Conservation (phyloP, 2,329 filamentous ascomycete species). For the Cephalotrichum gorgonifer region DNA sequence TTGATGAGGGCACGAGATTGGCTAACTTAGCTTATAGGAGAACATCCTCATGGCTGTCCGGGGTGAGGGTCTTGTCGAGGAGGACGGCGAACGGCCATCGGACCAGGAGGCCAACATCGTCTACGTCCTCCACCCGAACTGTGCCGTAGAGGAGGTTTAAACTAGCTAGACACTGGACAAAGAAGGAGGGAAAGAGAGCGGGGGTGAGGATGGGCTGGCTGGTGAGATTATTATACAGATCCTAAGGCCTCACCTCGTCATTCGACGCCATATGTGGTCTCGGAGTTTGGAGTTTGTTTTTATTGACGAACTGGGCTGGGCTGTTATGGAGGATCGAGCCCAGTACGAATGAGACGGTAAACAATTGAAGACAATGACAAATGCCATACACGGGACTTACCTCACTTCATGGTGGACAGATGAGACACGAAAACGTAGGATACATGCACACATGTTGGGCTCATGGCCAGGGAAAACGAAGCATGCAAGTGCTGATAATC, state of each 20-base stretch:
- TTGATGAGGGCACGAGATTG: neutral
- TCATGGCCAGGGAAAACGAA: neutral
- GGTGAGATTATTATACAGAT: too few species aligned
- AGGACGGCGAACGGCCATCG: conserved; percentile 32
- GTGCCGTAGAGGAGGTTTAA: conserved; percentile 57
- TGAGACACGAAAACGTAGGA: neutral
- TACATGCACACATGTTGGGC: neutral
- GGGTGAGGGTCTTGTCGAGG: conserved; percentile 45
- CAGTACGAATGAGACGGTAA: neutral
- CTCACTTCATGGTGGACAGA: too few species aligned
- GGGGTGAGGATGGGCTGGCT: neutral
- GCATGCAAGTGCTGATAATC: neutral
- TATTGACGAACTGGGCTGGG: neutral
- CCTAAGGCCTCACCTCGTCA: too few species aligned
- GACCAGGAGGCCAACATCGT: conserved; percentile 40
- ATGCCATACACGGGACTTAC: neutral
- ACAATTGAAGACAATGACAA: neutral
- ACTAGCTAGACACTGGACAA: conserved; percentile 15
- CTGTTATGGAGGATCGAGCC: neutral
- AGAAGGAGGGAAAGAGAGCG: neutral
- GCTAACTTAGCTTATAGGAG: conserved; percentile 45
- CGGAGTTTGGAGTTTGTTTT: neutral
- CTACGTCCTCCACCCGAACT: conserved; percentile 93
- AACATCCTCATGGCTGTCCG: conserved; percentile 79
- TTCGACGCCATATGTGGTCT: neutral